These are phyloP conservation scores for Cyclotella cryptica DNA, from an alignment of 108 stramenopile species.

Conservation along the genomic window DNA sequence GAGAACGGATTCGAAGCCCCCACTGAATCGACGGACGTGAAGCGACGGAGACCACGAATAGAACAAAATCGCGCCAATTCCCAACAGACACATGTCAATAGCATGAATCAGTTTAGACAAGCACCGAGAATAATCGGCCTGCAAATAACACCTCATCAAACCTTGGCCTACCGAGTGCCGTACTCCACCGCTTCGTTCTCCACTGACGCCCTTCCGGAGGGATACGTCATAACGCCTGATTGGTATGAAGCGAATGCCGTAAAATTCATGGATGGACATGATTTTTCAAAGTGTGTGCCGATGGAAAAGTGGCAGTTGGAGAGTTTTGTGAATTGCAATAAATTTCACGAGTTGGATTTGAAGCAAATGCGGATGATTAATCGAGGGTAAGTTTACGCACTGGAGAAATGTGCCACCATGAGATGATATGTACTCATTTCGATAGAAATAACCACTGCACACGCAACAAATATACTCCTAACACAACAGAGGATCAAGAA, in stretches of 20 bases:
- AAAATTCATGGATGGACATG: slow-evolving; percentile 23
- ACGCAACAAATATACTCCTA: too few relatives aligned
- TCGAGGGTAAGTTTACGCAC: slow-evolving; percentile 17
- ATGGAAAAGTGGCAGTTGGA: slow-evolving; percentile 47
- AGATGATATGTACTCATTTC: too few relatives aligned
- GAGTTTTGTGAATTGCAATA: slow-evolving; percentile 49
- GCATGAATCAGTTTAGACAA: too few relatives aligned
- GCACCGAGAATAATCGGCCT: neutral
- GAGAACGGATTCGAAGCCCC: neutral
- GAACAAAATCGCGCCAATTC: neutral
- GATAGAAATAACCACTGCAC: too few relatives aligned
- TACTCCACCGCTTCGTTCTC: neutral
- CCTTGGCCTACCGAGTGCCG: neutral
- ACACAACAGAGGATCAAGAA: slow-evolving; percentile 37
- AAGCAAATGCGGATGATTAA: slow-evolving; percentile 28
- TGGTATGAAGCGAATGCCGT: slow-evolving; percentile 46
- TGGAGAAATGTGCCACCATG: neutral
- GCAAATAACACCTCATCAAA: neutral
- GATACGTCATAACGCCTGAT: neutral
- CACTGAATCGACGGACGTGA: neutral
- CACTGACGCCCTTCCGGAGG: slow-evolving; percentile 22
- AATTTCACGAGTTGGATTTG: slow-evolving; percentile 55
- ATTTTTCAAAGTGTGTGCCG: slow-evolving; percentile 30
- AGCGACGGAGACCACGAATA: neutral
- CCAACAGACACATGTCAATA: neutral